Conservation (phyloP, 2,329 filamentous ascomycete species). For the Exophiala oligosperma region DNA sequence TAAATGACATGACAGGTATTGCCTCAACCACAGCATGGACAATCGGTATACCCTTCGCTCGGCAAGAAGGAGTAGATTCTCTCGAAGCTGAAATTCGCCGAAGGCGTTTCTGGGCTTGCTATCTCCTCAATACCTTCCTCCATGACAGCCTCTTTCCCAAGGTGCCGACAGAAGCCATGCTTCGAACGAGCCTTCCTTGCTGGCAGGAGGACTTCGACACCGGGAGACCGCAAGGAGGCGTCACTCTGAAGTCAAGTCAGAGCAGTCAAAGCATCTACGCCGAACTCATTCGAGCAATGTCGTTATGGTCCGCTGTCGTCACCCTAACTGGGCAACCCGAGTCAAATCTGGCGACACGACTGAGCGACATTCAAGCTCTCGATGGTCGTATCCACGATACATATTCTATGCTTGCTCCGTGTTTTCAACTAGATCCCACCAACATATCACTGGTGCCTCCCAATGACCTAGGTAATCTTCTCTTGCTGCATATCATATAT, state of each 20-base stretch:
- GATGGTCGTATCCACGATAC: constrained; percentile 8
- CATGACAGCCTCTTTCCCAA: constrained; percentile 1
- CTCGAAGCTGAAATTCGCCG: constrained; percentile 10
- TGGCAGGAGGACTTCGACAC: constrained; percentile 10
- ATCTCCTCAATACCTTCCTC: constrained; percentile 16
- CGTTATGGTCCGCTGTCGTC: constrained; percentile 11
- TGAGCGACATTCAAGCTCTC: constrained; percentile 10
- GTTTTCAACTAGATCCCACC: background rate
- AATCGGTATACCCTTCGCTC: background rate
- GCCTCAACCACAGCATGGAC: background rate
- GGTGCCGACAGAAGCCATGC: background rate
- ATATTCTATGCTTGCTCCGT: constrained; percentile 4
- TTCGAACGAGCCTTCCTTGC: constrained; percentile 6
- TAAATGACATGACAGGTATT: background rate
- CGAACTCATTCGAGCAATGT: constrained; percentile 13
- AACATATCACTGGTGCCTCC: background rate
- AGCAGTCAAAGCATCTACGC: constrained; percentile 9
- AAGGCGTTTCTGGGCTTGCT: constrained; percentile 18
- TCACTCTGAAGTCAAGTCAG: constrained; percentile 2
- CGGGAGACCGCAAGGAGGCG: background rate
- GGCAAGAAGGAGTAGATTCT: background rate
- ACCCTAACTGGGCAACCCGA: constrained; percentile 8
- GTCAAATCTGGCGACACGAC: constrained; percentile 1
- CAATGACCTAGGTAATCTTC: constrained; percentile 2
- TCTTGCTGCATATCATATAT: constrained; percentile 10